phyloP scores from a whole-genome alignment of 805 yeast species.

The Metschnikowia kofuensis region DNA sequence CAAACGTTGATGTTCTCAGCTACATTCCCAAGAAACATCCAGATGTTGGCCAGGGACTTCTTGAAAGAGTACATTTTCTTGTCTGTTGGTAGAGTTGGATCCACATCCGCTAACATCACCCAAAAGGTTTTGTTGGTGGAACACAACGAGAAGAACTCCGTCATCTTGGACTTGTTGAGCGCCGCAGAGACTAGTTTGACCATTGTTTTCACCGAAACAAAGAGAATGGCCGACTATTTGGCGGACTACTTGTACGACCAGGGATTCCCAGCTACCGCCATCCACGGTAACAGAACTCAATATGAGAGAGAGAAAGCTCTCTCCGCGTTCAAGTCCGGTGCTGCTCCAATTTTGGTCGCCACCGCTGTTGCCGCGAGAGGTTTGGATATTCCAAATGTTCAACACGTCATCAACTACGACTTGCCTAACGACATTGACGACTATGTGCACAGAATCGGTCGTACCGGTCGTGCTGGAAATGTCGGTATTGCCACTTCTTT shows the following conservation, averaged over 20 bases:
- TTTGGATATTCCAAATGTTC: conserved; percentile 98
- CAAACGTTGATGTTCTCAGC: conserved; percentile 99
- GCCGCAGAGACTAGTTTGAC: conserved; percentile 82
- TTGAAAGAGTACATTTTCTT: conserved; percentile 92
- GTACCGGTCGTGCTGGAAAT: conserved; percentile 99
- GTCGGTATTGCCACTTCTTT: conserved; percentile 98
- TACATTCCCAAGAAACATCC: conserved; percentile 98
- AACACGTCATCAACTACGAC: conserved; percentile 96
- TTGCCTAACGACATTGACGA: conserved; percentile 97
- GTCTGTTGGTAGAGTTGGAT: conserved; percentile 98
- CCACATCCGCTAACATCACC: conserved; percentile 97
- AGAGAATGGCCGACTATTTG: conserved; percentile 96
- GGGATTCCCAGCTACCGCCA: conserved; percentile 94
- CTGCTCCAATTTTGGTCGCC: conserved; percentile 92
- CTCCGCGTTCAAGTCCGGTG: conserved; percentile 88
- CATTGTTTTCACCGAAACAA: conserved; percentile 94
- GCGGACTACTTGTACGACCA: conserved; percentile 88
- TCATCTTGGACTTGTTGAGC: conserved; percentile 79
- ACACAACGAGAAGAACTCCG: conserved; percentile 85
- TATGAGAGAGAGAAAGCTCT: conserved; percentile 96
- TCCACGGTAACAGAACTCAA: conserved; percentile 99
- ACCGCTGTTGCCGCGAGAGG: conserved; percentile 99
- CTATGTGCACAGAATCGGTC: conserved; percentile 98
- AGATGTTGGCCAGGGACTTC: conserved; percentile 95
- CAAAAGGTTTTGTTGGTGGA: conserved; percentile 92